These are phyloP conservation scores for Quercus ilex DNA, from an alignment of 306 rosid species.

Conservation along the genomic window DNA sequence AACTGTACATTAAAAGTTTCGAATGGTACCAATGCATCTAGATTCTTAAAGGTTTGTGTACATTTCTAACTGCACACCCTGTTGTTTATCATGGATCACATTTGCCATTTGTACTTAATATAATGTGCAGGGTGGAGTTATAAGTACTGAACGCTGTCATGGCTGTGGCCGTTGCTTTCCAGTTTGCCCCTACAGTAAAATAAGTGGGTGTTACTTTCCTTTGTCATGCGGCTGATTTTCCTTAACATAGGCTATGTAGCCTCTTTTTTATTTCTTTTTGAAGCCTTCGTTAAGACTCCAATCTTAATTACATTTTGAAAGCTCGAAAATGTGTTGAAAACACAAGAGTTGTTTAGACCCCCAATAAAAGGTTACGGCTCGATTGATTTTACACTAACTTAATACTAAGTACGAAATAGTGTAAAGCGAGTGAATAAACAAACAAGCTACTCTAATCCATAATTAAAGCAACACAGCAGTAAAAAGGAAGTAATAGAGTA, in stretches of 20 bases:
- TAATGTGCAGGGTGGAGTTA: slow-evolving; percentile 71
- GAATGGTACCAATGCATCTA: slow-evolving; percentile 19
- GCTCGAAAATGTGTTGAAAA: too few species aligned
- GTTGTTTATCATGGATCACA: neutral
- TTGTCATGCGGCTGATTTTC: neutral
- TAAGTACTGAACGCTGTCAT: slow-evolving; percentile 83
- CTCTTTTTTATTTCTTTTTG: neutral
- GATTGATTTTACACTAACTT: too few species aligned
- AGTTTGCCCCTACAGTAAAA: slow-evolving; percentile 85
- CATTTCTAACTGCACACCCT: neutral
- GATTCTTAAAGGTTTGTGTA: slow-evolving; percentile 28
- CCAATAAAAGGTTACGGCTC: too few species aligned
- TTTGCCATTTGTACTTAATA: neutral
- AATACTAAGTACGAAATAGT: too few species aligned
- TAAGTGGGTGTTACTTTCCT: slow-evolving; percentile 43
- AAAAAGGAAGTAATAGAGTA: too few species aligned
- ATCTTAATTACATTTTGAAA: neutral
- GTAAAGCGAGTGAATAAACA: too few species aligned
- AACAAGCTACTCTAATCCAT: too few species aligned
- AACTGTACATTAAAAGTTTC: slow-evolving; percentile 29
- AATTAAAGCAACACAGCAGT: too few species aligned
- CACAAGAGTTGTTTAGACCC: too few species aligned
- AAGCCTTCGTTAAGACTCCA: neutral
- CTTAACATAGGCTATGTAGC: neutral
- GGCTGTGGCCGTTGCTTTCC: slow-evolving; percentile 96